Base-by-base conservation (phyloP, 2,329 filamentous ascomycete genomes). In the Arthrinium phaeospermum region DNA sequence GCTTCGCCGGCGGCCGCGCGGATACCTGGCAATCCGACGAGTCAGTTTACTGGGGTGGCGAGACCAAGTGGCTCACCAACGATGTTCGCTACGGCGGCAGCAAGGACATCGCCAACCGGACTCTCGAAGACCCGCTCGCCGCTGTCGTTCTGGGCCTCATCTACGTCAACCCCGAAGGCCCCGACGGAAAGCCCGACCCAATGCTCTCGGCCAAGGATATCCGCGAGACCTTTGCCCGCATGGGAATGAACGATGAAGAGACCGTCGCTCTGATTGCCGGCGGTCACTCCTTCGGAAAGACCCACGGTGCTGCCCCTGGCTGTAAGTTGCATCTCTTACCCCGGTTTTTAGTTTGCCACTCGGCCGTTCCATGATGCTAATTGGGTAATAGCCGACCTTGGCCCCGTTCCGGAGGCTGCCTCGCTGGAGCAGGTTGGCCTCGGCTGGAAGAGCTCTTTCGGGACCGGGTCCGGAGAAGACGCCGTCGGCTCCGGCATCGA, bases 191-290 rank as follows among this genome's bases (percentile, higher is more conserved):
- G 71, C 91, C 92, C 3, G 92, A 95, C 79, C 91, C 92, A 27
- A 81, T 91, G 53, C 91, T 91, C 19, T 88, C 93, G 1, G 93
- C 90, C 57, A 83, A 87, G 72, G 93, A 95, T 78, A 95, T 95
- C 79, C 92, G 92, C 75, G 87, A 86, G 72, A 94, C 93, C 24
- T 95, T 95, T 77, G 87, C 86, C 75, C 92, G 92, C 81, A 95
- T 95, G 93, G 93, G 91, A 74, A 95, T 95, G 93, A 90, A 93
- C 79, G 92, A 95, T 79, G 91, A 93, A 83, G 93, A 95, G 86
- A 95, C 93, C 0, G 93, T 93, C 71, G 93, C 93, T 19, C 85
- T 95, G 67, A 95, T 95, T 79, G 91, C 91, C 51, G 93, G 93
- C 79, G 93, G 93, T 51, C 93, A 95, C 86, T 87, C 90, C 37